These are phyloP conservation scores for Ehretia macrophylla DNA, from an alignment of 257 asterid species.

Conservation along the genomic window DNA sequence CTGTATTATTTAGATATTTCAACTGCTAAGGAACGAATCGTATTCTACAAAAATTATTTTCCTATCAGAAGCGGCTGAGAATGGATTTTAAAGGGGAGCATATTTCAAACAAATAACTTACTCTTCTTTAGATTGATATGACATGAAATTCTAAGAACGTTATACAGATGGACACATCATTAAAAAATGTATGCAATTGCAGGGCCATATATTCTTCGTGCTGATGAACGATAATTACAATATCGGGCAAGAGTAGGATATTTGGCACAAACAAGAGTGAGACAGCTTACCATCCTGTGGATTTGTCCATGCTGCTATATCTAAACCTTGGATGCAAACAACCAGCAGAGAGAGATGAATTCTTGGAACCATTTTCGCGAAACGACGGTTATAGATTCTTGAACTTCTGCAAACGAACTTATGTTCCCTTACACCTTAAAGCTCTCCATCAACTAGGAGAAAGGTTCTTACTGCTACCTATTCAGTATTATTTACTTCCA, in stretches of 20 bases:
- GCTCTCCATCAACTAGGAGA: not conserved
- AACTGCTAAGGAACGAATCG: too few relatives aligned
- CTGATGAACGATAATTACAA: too few relatives aligned
- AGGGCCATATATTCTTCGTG: too few relatives aligned
- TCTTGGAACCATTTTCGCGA: conserved; percentile 31
- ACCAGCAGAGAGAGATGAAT: conserved; percentile 31
- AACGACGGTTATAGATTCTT: conserved; percentile 13
- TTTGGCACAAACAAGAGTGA: not conserved
- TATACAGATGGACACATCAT: not conserved
- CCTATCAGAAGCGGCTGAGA: too few relatives aligned
- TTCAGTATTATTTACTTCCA: not conserved
- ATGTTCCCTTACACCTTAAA: not conserved
- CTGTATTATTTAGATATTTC: too few relatives aligned
- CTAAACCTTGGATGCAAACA: conserved; percentile 30
- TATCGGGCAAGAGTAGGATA: too few relatives aligned
- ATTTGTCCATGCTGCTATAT: conserved; percentile 42
- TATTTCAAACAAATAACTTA: too few relatives aligned
- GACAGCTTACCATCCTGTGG: conserved; percentile 43
- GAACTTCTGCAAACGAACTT: conserved; percentile 1
- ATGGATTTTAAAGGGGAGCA: too few relatives aligned
- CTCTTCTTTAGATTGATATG: not conserved
- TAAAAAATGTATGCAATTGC: not conserved
- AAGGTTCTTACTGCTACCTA: not conserved
- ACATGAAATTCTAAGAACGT: not conserved
- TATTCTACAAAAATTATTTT: too few relatives aligned